Evolutionary conservation across 2,329 filamentous ascomycete genomes (phyloP).

Genomic region (Aspergillus tanneri): DNA sequence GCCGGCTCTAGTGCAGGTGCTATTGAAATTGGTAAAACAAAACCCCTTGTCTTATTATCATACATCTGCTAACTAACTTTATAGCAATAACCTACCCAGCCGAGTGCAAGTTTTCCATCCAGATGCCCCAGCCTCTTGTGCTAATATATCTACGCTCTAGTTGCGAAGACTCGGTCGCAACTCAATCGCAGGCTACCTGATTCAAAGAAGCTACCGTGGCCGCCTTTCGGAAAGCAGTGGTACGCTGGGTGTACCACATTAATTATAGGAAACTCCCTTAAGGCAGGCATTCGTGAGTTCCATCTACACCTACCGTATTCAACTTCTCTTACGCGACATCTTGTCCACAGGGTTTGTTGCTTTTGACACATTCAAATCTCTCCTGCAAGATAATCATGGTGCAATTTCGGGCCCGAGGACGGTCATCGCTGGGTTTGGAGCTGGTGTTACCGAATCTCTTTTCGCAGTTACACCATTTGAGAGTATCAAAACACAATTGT

Average conservation of each 20-base stretch:
- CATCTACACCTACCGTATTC: neutral
- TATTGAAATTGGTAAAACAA: slow-evolving; percentile 76
- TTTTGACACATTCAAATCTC: slow-evolving; percentile 87
- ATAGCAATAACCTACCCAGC: slow-evolving; percentile 87
- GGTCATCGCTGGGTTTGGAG: slow-evolving; percentile 89
- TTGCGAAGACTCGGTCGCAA: slow-evolving; percentile 93
- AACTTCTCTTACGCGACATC: neutral
- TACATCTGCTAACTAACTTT: slow-evolving; percentile 23
- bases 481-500: slow-evolving; percentile 96
- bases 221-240: slow-evolving; percentile 90
- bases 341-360: slow-evolving; percentile 72
- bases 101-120: slow-evolving; percentile 64
- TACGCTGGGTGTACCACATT: slow-evolving; percentile 97
- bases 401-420: slow-evolving; percentile 88
- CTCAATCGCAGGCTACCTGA: slow-evolving; percentile 81
- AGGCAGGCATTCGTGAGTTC: slow-evolving; percentile 83
- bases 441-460: slow-evolving; percentile 88
- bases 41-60: neutral
- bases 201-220: slow-evolving; percentile 88
- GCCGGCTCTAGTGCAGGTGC: slow-evolving; percentile 93
- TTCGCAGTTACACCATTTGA: slow-evolving; percentile 95
- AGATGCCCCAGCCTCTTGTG: neutral
- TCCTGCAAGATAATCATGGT: slow-evolving; percentile 79
- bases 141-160: slow-evolving; percentile 42
- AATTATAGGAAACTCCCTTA: slow-evolving; percentile 94